Evolutionary conservation across 192 early-diverging fungal species (phyloP).

Genomic region (Coemansia umbellata): DNA sequence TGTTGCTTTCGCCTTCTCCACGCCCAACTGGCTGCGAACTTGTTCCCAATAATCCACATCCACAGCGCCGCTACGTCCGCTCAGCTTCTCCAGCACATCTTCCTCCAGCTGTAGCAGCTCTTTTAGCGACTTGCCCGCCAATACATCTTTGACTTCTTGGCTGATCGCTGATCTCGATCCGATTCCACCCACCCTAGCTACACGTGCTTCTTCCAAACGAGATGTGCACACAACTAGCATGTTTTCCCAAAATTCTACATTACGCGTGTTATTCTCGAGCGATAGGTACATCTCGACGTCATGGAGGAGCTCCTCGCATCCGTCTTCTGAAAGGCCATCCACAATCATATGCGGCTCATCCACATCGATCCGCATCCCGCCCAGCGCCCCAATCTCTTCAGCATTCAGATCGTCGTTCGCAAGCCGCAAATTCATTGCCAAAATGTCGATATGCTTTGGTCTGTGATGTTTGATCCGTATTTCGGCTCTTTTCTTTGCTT

Average conservation of each 20-base stretch:
- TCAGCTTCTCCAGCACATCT: constrained; percentile 73
- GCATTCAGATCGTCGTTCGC: constrained; percentile 72
- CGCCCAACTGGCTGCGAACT: constrained; percentile 65
- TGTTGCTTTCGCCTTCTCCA: constrained; percentile 74
- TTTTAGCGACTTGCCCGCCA: constrained; percentile 67
- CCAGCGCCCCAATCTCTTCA: constrained; percentile 61
- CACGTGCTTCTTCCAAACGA: constrained; percentile 44
- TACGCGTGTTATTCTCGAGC: constrained; percentile 73
- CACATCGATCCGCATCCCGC: constrained; percentile 62
- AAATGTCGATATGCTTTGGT: constrained; percentile 87
- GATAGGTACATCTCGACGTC: constrained; percentile 88
- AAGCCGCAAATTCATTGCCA: constrained; percentile 86
- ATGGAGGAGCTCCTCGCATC: constrained; percentile 74
- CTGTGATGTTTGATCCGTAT: constrained; percentile 85
- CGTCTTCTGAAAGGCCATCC: constrained; percentile 58
- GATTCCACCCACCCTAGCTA: neutral
- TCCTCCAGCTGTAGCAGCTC: constrained; percentile 70
- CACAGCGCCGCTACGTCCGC: constrained; percentile 56
- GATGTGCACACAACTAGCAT: constrained; percentile 81
- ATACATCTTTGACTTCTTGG: constrained; percentile 63
- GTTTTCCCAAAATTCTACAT: constrained; percentile 80
- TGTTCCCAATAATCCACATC: constrained; percentile 97
- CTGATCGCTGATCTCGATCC: constrained; percentile 4
- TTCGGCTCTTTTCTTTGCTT: constrained; percentile 87
- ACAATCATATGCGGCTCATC: constrained; percentile 84